phyloP scores from a whole-genome alignment of 2,329 filamentous ascomycete species.

The Orbilia blumenaviensis region DNA sequence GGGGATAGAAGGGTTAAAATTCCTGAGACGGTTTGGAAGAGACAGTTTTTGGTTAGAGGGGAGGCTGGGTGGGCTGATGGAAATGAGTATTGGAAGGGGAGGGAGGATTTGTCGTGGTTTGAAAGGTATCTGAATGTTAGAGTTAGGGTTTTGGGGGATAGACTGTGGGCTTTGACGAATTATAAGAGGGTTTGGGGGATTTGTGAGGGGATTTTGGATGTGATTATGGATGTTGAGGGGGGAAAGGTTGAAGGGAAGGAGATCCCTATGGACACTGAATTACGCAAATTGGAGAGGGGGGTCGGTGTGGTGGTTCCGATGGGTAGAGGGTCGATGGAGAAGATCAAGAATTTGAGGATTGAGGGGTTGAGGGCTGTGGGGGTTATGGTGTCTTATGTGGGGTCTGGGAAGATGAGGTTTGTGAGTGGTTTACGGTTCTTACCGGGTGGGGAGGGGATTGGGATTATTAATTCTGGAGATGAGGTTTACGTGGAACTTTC shows the following conservation, averaged over 20 bases:
- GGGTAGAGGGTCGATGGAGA: not conserved
- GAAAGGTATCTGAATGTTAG: constrained; percentile 5
- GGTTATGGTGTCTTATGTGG: constrained; percentile 29
- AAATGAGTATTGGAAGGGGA: not conserved
- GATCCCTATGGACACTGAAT: no score
- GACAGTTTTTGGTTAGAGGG: not conserved
- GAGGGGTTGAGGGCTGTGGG: not conserved
- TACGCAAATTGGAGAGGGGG: not conserved
- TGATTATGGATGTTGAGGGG: not conserved
- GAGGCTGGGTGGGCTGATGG: not conserved
- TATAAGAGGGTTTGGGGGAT: constrained; percentile 22
- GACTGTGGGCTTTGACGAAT: not conserved
- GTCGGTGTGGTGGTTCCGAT: not conserved
- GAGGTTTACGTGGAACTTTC: constrained; percentile 13
- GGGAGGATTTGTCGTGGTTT: not conserved
- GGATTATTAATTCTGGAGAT: constrained; percentile 23
- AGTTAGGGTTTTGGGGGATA: not conserved
- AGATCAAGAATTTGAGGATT: not conserved
- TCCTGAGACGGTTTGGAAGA: constrained; percentile 29
- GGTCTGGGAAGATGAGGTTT: constrained; percentile 33
- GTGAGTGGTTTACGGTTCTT: constrained; percentile 34
- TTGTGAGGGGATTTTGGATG: constrained; percentile 14
- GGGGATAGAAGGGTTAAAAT: not conserved
- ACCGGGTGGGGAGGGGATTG: constrained; percentile 10
- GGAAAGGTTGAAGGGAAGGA: not conserved